Evolutionary conservation across 225 moss, liverwort and hornwort genomes (phyloP).

Genomic region (Thuidium tamariscinum): DNA sequence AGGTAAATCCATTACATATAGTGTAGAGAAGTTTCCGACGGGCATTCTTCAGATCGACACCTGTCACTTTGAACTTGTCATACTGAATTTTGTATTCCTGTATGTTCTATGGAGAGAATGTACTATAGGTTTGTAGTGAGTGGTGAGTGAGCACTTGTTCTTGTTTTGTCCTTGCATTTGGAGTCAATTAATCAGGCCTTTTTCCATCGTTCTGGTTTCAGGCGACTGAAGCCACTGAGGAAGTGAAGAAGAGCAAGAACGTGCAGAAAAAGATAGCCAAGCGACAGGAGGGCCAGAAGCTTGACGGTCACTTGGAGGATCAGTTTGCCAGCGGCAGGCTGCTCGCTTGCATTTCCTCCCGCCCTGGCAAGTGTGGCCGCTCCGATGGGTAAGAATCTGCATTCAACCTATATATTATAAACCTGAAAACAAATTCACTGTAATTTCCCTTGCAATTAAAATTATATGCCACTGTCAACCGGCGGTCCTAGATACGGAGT

Average conservation of each 20-base stretch:
- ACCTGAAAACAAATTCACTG: too few relatives aligned
- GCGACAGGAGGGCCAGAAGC: conserved; percentile 61
- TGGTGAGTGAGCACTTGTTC: neutral
- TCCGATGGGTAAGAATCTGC: conserved; percentile 39
- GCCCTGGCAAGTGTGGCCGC: conserved; percentile 90
- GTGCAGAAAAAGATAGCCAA: conserved; percentile 61
- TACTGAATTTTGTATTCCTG: neutral
- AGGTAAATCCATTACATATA: neutral
- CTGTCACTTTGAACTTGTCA: neutral
- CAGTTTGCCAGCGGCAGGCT: conserved; percentile 85
- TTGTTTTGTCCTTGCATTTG: neutral
- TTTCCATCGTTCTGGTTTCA: neutral
- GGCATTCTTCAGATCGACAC: neutral
- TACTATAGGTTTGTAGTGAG: neutral
- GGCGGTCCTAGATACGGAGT: neutral
- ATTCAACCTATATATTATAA: neutral
- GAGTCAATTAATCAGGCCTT: neutral
- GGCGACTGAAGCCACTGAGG: conserved; percentile 38
- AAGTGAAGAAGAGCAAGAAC: conserved; percentile 33
- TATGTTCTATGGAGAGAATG: neutral
- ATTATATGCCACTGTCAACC: neutral
- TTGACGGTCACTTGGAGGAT: conserved; percentile 71
- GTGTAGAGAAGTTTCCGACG: neutral
- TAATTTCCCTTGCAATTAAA: neutral
- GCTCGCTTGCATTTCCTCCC: conserved; percentile 52